These are phyloP conservation scores for Xerophyta viscosa DNA, from an alignment of 106 monocot species.

Conservation along the genomic window DNA sequence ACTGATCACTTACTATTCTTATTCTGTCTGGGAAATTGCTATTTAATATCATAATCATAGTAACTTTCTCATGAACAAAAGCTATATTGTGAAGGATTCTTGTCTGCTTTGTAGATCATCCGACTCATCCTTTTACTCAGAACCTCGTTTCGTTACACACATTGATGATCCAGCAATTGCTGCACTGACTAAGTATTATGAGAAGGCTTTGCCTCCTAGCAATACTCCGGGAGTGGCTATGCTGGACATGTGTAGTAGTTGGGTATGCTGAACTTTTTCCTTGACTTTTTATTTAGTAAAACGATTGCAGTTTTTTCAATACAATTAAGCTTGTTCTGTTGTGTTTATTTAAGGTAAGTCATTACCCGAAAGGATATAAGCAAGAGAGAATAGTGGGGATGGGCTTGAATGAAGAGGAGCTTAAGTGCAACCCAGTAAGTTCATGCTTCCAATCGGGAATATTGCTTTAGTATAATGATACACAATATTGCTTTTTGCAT, in stretches of 20 bases:
- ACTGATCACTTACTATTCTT: too few relatives aligned
- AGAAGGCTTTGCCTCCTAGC: conserved; percentile 63
- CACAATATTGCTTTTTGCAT: too few relatives aligned
- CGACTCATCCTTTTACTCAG: conserved; percentile 69
- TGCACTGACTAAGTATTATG: conserved; percentile 84
- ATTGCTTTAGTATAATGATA: too few relatives aligned
- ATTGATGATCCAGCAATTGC: conserved; percentile 80
- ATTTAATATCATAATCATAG: too few relatives aligned
- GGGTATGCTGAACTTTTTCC: conserved; percentile 41
- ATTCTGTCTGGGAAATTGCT: too few relatives aligned
- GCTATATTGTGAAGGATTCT: neutral
- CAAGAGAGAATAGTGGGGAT: conserved; percentile 89
- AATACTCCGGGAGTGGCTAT: conserved; percentile 69
- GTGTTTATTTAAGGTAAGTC: conserved; percentile 55
- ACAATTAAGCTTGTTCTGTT: too few relatives aligned
- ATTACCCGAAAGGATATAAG: conserved; percentile 77
- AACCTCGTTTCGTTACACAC: conserved; percentile 89
- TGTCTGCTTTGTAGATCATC: conserved; percentile 39
- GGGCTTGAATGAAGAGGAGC: conserved; percentile 94
- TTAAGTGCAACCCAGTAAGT: conserved; percentile 66
- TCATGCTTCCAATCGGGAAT: too few relatives aligned
- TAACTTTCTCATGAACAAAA: neutral
- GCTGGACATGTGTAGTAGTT: conserved; percentile 87
- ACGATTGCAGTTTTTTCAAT: neutral
- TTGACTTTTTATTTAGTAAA: neutral